Base-by-base conservation (phyloP, 306 rosid species). In the Medicago ruthenica region DNA sequence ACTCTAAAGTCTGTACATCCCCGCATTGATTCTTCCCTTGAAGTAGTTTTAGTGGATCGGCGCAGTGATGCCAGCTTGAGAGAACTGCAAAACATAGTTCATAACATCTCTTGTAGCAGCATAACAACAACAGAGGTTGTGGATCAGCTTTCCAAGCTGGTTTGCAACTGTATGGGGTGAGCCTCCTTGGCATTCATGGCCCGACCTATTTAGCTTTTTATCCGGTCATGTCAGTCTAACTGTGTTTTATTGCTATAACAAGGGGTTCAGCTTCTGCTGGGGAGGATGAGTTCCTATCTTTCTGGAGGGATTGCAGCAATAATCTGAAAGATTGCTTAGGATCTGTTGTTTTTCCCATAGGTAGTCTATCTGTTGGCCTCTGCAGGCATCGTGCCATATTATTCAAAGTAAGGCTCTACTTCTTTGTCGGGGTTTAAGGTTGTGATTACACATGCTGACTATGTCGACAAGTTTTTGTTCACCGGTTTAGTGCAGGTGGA, bases 321-420 rank as follows among this genome's bases (percentile, higher is more conserved):
- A 91, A 90, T 74, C 86, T 90, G 67, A 96, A 89, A 88, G 90
- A 89, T 66, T 86, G 94, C 86, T 83, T 92, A 83, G 92, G 97
- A 74, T 92, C 98, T 71, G 92, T 96, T 74, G 99, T 96, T 74
- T 80, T 96, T 89, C 99, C 98, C 36, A 84, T 96, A 76, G 96
- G 99, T 79, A 91, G 96, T 84, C 88, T 96, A 57, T 89, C 98
- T 39, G 79, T 87, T 67, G 99, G 99, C 87, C 93, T 89, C 55
- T 96, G 99, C 86, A 88, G 98, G 81, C 99, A 96, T 86, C 99
- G 99, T 50, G 89, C 99, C 67, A 67, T 89, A 84, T 78, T 96
- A 76, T 96, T 96, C 86, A 96, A 96, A 83, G 99, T 95, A 87
- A 92, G 97, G 81, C 63, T 66, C 80, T 72, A 53, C 57, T 53